Conservation (phyloP, 2,329 filamentous ascomycete genomes). For the Akanthomyces lecanii region DNA sequence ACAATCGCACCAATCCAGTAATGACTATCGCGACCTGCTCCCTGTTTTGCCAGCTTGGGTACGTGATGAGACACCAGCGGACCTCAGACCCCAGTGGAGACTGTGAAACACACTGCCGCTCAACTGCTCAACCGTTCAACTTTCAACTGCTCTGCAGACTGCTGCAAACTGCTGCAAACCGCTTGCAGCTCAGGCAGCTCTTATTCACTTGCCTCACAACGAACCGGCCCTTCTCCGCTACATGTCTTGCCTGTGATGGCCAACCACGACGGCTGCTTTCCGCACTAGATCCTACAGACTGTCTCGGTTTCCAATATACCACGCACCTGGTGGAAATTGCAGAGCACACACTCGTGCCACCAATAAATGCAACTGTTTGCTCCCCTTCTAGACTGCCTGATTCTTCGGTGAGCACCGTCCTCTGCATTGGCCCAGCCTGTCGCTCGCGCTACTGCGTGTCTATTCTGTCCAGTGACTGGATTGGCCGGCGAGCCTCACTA, state of each 20-base stretch:
- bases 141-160: not conserved
- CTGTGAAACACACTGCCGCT: not conserved
- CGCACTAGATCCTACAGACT: not conserved
- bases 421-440: not conserved
- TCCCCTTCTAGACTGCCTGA: not conserved
- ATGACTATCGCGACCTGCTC: not conserved
- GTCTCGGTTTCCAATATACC: slow-evolving; percentile 5
- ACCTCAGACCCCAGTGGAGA: not conserved
- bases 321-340: slow-evolving; percentile 3
- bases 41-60: not conserved
- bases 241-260: not conserved
- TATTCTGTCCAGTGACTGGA: not conserved
- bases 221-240: not conserved
- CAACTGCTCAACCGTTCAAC: not conserved
- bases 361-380: not conserved
- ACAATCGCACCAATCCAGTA: not conserved
- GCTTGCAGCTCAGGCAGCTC: not conserved
- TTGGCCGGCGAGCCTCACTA: not conserved
- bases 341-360: not conserved
- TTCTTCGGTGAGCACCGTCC: not conserved
- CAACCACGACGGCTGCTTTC: not conserved
- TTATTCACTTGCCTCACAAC: not conserved
- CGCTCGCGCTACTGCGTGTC: not conserved
- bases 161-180: not conserved
- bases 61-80: not conserved